phyloP scores from a whole-genome alignment of 2,329 filamentous ascomycete genomes.

The Fusarium stilboides region DNA sequence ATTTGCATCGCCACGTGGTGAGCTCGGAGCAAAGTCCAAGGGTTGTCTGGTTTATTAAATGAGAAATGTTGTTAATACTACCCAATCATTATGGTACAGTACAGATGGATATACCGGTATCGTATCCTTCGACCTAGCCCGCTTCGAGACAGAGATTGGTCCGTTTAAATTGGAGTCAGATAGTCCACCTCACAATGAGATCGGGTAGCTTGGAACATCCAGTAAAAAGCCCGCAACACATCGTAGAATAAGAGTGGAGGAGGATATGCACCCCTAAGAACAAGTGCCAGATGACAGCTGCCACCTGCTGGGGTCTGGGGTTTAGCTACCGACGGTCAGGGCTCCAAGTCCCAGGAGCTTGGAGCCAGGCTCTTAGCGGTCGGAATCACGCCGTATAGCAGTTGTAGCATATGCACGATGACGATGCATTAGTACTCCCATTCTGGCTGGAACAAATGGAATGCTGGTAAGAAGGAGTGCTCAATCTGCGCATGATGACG shows the following conservation, averaged over 20 bases:
- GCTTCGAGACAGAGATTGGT: too few species aligned
- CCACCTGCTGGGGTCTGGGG: constrained; percentile 18
- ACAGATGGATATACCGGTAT: too few species aligned
- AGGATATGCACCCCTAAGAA: constrained; percentile 11
- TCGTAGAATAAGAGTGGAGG: constrained; percentile 7
- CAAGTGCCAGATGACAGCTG: constrained; percentile 18
- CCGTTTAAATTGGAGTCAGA: too few species aligned
- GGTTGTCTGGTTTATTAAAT: neutral
- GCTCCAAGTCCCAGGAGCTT: constrained; percentile 28
- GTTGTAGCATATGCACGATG: constrained; percentile 37
- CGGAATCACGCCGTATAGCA: constrained; percentile 2
- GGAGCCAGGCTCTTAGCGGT: constrained; percentile 23
- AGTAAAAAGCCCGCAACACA: constrained; percentile 13
- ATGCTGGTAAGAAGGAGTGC: constrained; percentile 23
- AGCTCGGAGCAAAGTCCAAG: constrained; percentile 1
- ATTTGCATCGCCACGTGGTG: constrained; percentile 21
- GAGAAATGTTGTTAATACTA: neutral
- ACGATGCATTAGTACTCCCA: constrained; percentile 22
- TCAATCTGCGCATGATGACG: constrained; percentile 33
- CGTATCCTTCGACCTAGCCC: neutral
- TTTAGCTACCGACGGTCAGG: constrained; percentile 17
- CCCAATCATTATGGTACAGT: neutral
- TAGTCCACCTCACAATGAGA: too few species aligned
- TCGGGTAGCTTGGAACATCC: neutral
- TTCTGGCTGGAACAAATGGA: constrained; percentile 13